These are phyloP conservation scores for Sclerotinia sclerotiorum DNA, from an alignment of 2,329 filamentous ascomycete genomes.

Conservation along the genomic window DNA sequence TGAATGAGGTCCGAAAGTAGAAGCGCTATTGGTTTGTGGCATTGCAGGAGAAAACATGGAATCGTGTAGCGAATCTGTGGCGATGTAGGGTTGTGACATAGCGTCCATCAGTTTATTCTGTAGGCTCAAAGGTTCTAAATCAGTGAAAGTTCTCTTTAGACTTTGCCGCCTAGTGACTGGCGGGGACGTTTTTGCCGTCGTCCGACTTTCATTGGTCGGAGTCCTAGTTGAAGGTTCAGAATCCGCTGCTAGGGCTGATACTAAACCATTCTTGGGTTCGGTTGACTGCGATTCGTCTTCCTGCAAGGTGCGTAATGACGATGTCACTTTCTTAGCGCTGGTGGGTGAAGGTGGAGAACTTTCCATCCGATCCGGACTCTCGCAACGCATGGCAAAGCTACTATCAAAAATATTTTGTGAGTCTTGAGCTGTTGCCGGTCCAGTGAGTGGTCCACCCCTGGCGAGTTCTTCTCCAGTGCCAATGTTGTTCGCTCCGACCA, in stretches of 20 bases:
- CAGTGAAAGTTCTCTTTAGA: constrained; percentile 85
- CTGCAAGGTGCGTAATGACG: constrained; percentile 19
- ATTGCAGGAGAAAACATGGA: constrained; percentile 46
- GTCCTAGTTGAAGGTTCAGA: constrained; percentile 55
- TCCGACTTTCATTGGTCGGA: constrained; percentile 56
- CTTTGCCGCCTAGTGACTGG: constrained; percentile 62
- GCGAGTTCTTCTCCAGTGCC: constrained; percentile 47
- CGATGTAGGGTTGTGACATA: constrained; percentile 69
- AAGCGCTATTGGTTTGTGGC: constrained; percentile 40
- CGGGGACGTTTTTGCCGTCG: constrained; percentile 53
- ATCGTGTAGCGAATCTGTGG: constrained; percentile 35
- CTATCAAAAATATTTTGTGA: constrained; percentile 80
- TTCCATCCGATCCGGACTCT: constrained; percentile 50
- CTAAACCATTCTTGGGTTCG: constrained; percentile 28
- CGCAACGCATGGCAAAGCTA: constrained; percentile 63
- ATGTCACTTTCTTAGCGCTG: constrained; percentile 27
- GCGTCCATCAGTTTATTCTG: constrained; percentile 84
- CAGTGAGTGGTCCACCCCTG: constrained; percentile 68
- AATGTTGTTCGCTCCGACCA: constrained; percentile 68
- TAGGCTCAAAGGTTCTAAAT: constrained; percentile 70
- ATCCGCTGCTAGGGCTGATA: constrained; percentile 32
- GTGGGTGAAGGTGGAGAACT: constrained; percentile 35
- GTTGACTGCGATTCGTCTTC: constrained; percentile 29
- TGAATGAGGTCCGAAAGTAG: constrained; percentile 40
- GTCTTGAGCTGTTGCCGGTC: constrained; percentile 69